Conservation (phyloP, 2,329 filamentous ascomycete genomes). For the Pseudopithomyces chartarum region DNA sequence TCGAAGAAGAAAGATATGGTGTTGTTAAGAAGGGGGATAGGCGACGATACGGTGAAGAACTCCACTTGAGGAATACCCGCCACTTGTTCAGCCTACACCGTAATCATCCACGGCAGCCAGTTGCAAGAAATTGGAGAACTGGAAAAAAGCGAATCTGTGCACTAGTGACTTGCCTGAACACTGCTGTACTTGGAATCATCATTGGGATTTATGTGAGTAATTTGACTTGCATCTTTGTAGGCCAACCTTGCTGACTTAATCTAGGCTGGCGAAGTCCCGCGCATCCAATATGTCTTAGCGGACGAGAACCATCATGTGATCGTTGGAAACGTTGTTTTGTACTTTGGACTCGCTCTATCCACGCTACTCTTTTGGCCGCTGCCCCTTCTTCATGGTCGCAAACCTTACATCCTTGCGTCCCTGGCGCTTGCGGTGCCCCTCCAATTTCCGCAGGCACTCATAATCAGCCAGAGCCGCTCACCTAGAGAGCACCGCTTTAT, state of each 20-base stretch:
- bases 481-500: slow-evolving; percentile 63
- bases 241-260: slow-evolving; percentile 10
- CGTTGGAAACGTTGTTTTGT: slow-evolving; percentile 75
- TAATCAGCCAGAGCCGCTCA: slow-evolving; percentile 62
- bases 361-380: slow-evolving; percentile 76
- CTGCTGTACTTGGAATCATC: slow-evolving; percentile 71
- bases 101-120: slow-evolving; percentile 63
- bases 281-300: slow-evolving; percentile 76
- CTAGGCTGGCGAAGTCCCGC: slow-evolving; percentile 72
- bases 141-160: slow-evolving; percentile 72
- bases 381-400: slow-evolving; percentile 75
- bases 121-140: slow-evolving; percentile 74
- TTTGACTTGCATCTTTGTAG: not conserved
- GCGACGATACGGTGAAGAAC: slow-evolving; percentile 21
- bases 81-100: slow-evolving; percentile 49
- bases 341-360: slow-evolving; percentile 71
- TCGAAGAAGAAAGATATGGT: slow-evolving; percentile 23
- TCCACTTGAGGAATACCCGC: slow-evolving; percentile 26
- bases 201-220: slow-evolving; percentile 69
- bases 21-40: slow-evolving; percentile 10
- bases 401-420: slow-evolving; percentile 74
- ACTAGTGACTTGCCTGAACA: slow-evolving; percentile 72
- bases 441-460: slow-evolving; percentile 75
- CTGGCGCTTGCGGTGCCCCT: slow-evolving; percentile 73
- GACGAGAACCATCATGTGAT: slow-evolving; percentile 71